Evolutionary conservation across 805 yeast species (phyloP).

Genomic region (Candida hispaniensis): DNA sequence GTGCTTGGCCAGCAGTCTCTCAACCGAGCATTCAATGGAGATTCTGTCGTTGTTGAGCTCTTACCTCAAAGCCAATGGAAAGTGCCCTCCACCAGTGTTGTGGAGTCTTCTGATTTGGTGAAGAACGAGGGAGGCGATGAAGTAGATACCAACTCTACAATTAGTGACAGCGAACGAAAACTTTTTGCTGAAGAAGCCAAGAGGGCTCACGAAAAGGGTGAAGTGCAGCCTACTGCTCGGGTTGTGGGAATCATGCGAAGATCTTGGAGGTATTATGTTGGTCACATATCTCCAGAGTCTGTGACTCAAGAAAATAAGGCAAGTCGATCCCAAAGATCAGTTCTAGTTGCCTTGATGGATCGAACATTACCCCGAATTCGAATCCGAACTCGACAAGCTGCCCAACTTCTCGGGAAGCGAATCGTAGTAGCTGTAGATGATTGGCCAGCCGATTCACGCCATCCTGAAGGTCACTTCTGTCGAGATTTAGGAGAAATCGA

Average conservation of each 20-base stretch:
- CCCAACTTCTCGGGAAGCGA: constrained; percentile 74
- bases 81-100: constrained; percentile 64
- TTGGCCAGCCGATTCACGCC: constrained; percentile 77
- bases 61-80: constrained; percentile 83
- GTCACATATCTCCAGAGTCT: constrained; percentile 75
- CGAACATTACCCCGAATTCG: constrained; percentile 75
- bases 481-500: constrained; percentile 84
- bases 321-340: constrained; percentile 61
- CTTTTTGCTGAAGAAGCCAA: constrained; percentile 69
- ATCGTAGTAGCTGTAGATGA: constrained; percentile 86
- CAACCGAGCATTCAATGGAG: constrained; percentile 88
- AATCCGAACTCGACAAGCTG: constrained; percentile 78
- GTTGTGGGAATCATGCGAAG: constrained; percentile 82
- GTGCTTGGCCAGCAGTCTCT: constrained; percentile 73
- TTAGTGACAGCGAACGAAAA: constrained; percentile 61
- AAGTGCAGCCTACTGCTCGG: constrained; percentile 80
- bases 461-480: constrained; percentile 92
- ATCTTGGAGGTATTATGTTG: constrained; percentile 94
- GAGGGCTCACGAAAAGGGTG: constrained; percentile 31
- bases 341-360: constrained; percentile 84
- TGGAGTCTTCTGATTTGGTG: constrained; percentile 58
- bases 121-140: constrained; percentile 39
- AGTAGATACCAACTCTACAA: constrained; percentile 32
- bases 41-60: constrained; percentile 80
- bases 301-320: constrained; percentile 35